phyloP scores from a whole-genome alignment of 2,329 filamentous ascomycete genomes.

The Ascosphaera pollenicola region DNA sequence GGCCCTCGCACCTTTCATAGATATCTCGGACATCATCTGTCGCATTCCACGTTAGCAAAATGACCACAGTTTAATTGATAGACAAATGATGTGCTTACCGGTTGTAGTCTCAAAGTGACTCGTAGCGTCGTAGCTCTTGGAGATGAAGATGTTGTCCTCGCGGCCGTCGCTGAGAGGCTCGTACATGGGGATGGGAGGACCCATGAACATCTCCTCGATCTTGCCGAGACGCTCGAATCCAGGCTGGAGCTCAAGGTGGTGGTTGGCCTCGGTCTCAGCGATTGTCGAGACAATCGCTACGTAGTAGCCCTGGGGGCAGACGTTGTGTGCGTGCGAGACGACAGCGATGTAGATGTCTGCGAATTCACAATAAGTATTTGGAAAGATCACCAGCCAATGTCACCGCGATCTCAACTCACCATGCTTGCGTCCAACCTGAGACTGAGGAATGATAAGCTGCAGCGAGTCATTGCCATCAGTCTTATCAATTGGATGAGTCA shows the following conservation, averaged over 20 bases:
- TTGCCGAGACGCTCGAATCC: constrained; percentile 79
- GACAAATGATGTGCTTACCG: constrained; percentile 23
- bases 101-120: constrained; percentile 91
- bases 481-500: constrained; percentile 83
- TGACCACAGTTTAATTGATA: constrained; percentile 2
- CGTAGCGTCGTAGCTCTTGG: constrained; percentile 94
- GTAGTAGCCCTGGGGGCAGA: constrained; percentile 98
- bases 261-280: constrained; percentile 74
- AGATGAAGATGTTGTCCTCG: constrained; percentile 87
- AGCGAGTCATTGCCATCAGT: constrained; percentile 75
- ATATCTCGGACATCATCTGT: constrained; percentile 83
- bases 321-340: constrained; percentile 88
- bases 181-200: constrained; percentile 77
- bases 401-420: constrained; percentile 33
- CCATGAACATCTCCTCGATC: constrained; percentile 96
- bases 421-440: constrained; percentile 89
- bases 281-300: constrained; percentile 97
- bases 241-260: constrained; percentile 82
- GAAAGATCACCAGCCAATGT: constrained; percentile 8
- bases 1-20: constrained; percentile 59
- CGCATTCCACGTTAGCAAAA: background rate
- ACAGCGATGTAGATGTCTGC: constrained; percentile 90
- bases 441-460: constrained; percentile 95
- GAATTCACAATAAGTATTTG: no score
- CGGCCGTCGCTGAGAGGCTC: constrained; percentile 66